These are phyloP conservation scores for Nannochloropsis oceanica DNA, from an alignment of 108 stramenopile genomes.

Conservation along the genomic window DNA sequence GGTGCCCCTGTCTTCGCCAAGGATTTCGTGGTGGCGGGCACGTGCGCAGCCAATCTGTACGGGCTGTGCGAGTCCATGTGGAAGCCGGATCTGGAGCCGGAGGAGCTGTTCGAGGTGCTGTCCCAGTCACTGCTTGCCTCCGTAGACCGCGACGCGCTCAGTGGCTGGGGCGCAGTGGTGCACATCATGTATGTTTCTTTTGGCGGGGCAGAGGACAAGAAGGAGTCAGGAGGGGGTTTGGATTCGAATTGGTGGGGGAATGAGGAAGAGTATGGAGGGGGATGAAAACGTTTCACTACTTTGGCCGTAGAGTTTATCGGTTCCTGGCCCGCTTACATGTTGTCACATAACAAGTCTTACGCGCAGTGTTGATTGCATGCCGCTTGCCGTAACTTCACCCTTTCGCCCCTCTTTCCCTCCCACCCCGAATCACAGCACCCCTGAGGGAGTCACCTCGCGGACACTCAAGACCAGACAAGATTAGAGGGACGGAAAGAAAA, in stretches of 20 bases:
- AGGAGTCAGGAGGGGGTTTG: background rate
- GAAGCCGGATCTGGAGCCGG: conserved; percentile 78
- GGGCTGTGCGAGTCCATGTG: conserved; percentile 97
- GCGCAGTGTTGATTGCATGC: background rate
- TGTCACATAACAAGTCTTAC: background rate
- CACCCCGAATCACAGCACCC: background rate
- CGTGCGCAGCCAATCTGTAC: conserved; percentile 87
- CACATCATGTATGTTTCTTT: conserved; percentile 75
- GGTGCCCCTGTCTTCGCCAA: conserved; percentile 70
- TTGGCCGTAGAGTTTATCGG: background rate
- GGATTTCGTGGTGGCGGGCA: conserved; percentile 95
- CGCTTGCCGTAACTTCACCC: background rate
- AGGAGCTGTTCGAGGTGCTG: conserved; percentile 90
- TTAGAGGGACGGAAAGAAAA: background rate
- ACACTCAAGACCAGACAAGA: conserved; percentile 29
- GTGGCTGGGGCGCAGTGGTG: conserved; percentile 98
- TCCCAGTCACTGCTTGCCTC: conserved; percentile 83
- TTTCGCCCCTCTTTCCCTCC: background rate
- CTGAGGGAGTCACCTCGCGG: conserved; percentile 21
- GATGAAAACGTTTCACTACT: background rate
- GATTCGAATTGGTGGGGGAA: too few species aligned
- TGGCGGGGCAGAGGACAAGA: background rate
- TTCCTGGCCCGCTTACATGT: background rate
- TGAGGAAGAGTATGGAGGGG: background rate
- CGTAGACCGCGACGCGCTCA: conserved; percentile 90